Evolutionary conservation across 345 rosid species (phyloP).

Genomic region (Citrus hindsii): DNA sequence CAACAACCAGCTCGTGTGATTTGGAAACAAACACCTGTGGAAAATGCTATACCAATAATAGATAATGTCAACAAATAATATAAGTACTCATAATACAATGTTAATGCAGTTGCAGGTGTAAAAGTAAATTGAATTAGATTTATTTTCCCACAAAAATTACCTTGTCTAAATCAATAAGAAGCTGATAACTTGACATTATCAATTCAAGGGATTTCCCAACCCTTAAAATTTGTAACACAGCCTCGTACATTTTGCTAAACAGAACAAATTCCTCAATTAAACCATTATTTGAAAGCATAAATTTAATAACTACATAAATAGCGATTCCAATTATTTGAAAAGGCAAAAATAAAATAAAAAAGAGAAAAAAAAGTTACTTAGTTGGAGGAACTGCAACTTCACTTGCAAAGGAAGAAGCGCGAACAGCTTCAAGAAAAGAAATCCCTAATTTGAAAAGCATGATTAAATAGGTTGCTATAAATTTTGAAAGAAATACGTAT

Average conservation of each 20-base stretch:
- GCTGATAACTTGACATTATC: constrained; percentile 64
- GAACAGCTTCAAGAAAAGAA: constrained; percentile 79
- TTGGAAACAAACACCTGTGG: constrained; percentile 41
- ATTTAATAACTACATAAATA: neutral
- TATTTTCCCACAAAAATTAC: constrained; percentile 20
- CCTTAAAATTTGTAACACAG: constrained; percentile 61
- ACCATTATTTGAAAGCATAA: neutral
- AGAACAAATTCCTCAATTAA: neutral
- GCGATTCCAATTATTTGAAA: neutral
- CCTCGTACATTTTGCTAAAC: constrained; percentile 70
- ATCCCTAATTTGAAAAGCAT: constrained; percentile 36
- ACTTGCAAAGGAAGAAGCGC: constrained; percentile 48
- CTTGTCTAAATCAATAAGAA: constrained; percentile 62
- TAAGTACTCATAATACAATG: neutral
- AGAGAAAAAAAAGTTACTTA: constrained; percentile 23
- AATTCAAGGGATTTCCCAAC: constrained; percentile 61
- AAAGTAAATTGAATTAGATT: constrained; percentile 3
- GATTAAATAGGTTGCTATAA: neutral
- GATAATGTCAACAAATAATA: neutral
- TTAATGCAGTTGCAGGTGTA: neutral
- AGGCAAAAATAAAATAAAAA: neutral
- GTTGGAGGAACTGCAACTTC: constrained; percentile 57
- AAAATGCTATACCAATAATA: constrained; percentile 35
- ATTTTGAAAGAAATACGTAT: neutral
- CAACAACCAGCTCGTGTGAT: constrained; percentile 30